phyloP scores from a whole-genome alignment of 495 filamentous ascomycete genomes.

The Aspergillus ellipticus region DNA sequence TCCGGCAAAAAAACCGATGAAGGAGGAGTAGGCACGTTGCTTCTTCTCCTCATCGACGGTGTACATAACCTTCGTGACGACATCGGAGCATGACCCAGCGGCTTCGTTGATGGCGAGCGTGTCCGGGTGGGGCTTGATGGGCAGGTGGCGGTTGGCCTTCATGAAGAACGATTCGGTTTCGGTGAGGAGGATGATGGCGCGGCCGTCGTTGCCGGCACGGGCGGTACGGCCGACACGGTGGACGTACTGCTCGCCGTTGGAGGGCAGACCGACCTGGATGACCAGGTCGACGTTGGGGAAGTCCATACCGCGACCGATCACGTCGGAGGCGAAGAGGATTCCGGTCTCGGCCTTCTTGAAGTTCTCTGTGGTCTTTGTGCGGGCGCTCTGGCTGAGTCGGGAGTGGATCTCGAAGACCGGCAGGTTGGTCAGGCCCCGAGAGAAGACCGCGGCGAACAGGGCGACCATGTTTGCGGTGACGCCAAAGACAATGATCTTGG shows the following conservation, averaged over 20 bases:
- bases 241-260: slow-evolving; percentile 75
- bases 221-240: slow-evolving; percentile 77
- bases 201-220: slow-evolving; percentile 64
- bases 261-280: slow-evolving; percentile 74
- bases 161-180: slow-evolving; percentile 59
- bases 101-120: slow-evolving; percentile 33
- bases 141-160: slow-evolving; percentile 47
- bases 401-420: slow-evolving; percentile 58
- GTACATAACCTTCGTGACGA: slow-evolving; percentile 34
- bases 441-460: slow-evolving; percentile 49
- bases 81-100: slow-evolving; percentile 16
- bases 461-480: slow-evolving; percentile 62
- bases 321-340: slow-evolving; percentile 65
- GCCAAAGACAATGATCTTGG: slow-evolving; percentile 69
- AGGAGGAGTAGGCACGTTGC: slow-evolving; percentile 54
- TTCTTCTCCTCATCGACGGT: slow-evolving; percentile 45
- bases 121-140: slow-evolving; percentile 51
- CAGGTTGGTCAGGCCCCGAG: slow-evolving; percentile 38
- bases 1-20: slow-evolving; percentile 48
- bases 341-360: slow-evolving; percentile 55
- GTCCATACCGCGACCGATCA: slow-evolving; percentile 80
- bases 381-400: slow-evolving; percentile 52
- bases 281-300: slow-evolving; percentile 92
- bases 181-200: slow-evolving; percentile 61
- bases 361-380: slow-evolving; percentile 55